Conservation (phyloP, 2,329 filamentous ascomycete genomes). For the Ophiostoma novo-ulmi region DNA sequence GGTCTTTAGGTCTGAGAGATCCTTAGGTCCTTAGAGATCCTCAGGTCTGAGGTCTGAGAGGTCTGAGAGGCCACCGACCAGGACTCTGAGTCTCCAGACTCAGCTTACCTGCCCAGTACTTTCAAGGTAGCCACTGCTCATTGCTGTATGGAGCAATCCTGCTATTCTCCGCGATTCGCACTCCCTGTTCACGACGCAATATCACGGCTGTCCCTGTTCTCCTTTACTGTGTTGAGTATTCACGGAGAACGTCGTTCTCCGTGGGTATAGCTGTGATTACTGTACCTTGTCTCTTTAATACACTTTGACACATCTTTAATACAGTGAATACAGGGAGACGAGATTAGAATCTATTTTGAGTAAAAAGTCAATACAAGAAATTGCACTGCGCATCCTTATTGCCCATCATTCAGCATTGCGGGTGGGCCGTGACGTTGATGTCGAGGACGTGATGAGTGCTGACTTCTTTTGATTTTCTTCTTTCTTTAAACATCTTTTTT, state of each 20-base stretch:
- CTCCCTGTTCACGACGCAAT: background rate
- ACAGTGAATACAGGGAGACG: background rate
- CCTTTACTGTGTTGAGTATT: background rate
- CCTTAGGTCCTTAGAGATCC: no score
- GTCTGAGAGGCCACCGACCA: constrained; percentile 3
- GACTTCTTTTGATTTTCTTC: background rate
- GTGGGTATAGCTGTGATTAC: no score
- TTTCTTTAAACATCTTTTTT: no score
- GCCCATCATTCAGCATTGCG: background rate
- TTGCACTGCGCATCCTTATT: constrained; percentile 3
- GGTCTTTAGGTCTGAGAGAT: background rate
- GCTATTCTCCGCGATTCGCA: background rate
- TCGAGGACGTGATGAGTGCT: background rate
- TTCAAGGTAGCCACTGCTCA: background rate
- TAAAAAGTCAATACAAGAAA: background rate
- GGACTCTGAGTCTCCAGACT: background rate
- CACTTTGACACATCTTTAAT: background rate
- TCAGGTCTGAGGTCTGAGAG: no score
- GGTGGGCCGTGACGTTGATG: background rate
- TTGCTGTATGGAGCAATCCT: background rate
- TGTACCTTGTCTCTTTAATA: no score
- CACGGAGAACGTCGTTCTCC: background rate
- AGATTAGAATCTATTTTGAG: background rate
- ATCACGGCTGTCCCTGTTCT: background rate
- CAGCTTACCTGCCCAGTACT: background rate